Evolutionary conservation across 208 protist genomes (phyloP).

Genomic region (Trypanosoma melophagium): DNA sequence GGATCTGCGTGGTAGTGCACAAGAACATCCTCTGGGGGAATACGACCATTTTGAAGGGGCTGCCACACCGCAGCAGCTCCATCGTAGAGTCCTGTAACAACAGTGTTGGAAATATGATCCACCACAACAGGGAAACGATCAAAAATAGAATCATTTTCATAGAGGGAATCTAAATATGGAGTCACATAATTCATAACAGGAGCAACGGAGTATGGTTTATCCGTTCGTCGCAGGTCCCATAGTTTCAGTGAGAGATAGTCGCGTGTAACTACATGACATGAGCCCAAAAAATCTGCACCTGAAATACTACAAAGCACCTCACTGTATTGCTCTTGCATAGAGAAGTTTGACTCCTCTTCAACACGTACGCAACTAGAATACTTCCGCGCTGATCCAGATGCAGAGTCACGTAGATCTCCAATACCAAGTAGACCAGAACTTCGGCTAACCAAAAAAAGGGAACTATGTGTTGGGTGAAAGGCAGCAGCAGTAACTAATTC

Average conservation of each 20-base stretch:
- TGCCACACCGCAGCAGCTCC: slow-evolving; percentile 85
- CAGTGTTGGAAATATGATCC: slow-evolving; percentile 69
- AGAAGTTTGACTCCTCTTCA: slow-evolving; percentile 4
- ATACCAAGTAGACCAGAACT: slow-evolving; percentile 84
- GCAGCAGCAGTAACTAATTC: slow-evolving; percentile 76
- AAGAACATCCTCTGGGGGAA: slow-evolving; percentile 32
- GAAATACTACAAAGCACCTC: slow-evolving; percentile 89
- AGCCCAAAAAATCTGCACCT: slow-evolving; percentile 69
- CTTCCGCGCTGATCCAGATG: slow-evolving; percentile 57
- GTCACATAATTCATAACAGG: slow-evolving; percentile 76
- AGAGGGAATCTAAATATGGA: slow-evolving; percentile 68
- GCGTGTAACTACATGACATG: slow-evolving; percentile 81
- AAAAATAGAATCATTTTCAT: slow-evolving; percentile 86
- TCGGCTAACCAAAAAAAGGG: slow-evolving; percentile 76
- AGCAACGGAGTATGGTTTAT: slow-evolving; percentile 52
- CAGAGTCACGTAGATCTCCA: slow-evolving; percentile 80
- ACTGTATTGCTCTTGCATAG: slow-evolving; percentile 67
- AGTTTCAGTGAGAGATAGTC: slow-evolving; percentile 88
- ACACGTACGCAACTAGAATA: slow-evolving; percentile 72
- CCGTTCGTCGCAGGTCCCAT: slow-evolving; percentile 77
- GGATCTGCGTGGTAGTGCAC: slow-evolving; percentile 76
- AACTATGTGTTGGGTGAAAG: slow-evolving; percentile 84
- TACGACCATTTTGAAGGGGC: slow-evolving; percentile 42
- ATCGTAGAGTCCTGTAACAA: slow-evolving; percentile 87
- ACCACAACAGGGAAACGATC: slow-evolving; percentile 82